These are phyloP conservation scores for Paramecium sonneborni DNA, from an alignment of 73 alveolate genomes.

Conservation along the genomic window DNA sequence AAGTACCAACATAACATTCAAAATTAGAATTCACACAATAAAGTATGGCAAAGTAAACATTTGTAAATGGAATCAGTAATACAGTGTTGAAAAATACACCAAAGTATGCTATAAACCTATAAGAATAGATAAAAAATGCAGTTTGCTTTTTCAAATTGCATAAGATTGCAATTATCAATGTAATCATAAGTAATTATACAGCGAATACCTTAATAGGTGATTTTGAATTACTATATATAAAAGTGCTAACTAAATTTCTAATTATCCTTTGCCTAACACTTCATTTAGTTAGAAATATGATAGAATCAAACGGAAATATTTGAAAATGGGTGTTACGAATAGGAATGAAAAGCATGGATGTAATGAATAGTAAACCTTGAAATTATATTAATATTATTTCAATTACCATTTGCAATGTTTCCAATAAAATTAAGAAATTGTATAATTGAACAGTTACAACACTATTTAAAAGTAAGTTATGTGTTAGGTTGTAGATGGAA, in stretches of 20 bases:
- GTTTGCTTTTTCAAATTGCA: neutral
- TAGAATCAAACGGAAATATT: constrained; percentile 12
- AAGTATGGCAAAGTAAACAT: neutral
- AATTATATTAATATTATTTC: neutral
- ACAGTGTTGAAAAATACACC: neutral
- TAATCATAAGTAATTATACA: neutral
- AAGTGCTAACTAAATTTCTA: neutral
- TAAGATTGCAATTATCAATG: neutral
- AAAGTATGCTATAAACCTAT: neutral
- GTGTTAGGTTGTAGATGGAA: neutral
- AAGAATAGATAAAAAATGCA: neutral
- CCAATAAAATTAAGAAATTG: neutral
- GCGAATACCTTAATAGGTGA: neutral
- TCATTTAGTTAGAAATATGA: neutral
- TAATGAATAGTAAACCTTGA: neutral
- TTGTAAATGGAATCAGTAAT: neutral
- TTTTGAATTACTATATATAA: neutral
- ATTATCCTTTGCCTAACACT: neutral
- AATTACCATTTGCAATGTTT: constrained; percentile 28
- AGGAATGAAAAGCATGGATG: constrained; percentile 6
- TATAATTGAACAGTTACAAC: neutral
- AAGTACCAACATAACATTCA: neutral
- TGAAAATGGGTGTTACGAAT: neutral
- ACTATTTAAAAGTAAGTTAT: neutral
- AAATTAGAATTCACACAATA: neutral